These are phyloP conservation scores for Tilletia setariae DNA, from an alignment of 1,284 basidiomycete species.

Conservation along the genomic window DNA sequence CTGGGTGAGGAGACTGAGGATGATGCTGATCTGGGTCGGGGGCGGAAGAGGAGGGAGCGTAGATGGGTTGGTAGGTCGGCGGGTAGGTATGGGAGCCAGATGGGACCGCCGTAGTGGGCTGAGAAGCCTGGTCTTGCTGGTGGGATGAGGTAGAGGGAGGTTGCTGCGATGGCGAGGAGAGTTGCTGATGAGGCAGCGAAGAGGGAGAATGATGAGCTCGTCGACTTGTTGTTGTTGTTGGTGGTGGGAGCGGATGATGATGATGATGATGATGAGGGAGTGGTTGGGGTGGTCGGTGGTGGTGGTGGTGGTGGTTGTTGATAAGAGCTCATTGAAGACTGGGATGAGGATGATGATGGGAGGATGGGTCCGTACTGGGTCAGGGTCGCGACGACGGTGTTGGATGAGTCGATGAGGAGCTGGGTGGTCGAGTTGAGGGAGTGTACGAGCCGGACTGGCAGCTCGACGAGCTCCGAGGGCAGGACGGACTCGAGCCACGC, in stretches of 20 bases:
- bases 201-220: slow-evolving; percentile 1
- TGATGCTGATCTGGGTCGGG: neutral
- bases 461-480: slow-evolving; percentile 25
- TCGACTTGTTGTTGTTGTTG: neutral
- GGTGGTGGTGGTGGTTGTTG: neutral
- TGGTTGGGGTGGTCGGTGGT: neutral
- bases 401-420: slow-evolving; percentile 3
- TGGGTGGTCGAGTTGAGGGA: neutral
- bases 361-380: slow-evolving; percentile 9
- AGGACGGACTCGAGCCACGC: slow-evolving; percentile 42
- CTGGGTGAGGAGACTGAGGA: neutral
- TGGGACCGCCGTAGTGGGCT: neutral
- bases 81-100: slow-evolving; percentile 12
- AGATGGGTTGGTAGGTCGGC: neutral
- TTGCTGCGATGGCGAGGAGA: neutral
- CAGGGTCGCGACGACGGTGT: neutral
- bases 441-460: neutral
- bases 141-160: neutral
- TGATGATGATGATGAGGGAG: neutral
- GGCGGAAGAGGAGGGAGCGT: neutral
- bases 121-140: neutral
- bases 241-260: neutral
- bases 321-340: too few species aligned
- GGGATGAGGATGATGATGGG: neutral
- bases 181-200: neutral